A percentile compares a stretch with the other conserved stretches of the same genome.
Conservation (phyloP, 2,329 filamentous ascomycete genomes). For the Fusarium verticillioides region DNA sequence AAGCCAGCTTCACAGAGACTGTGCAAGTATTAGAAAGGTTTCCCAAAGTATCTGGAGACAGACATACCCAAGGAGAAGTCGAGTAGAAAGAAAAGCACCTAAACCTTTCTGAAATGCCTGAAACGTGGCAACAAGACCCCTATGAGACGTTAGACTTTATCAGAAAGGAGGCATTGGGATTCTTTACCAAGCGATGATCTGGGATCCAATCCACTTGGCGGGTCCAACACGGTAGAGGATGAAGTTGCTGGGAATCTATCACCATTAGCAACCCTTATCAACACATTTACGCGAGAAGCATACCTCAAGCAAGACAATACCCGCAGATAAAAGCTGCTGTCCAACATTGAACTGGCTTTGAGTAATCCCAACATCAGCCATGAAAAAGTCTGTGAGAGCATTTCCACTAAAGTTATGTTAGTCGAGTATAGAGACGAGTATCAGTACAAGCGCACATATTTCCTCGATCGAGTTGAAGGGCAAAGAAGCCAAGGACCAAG, state of each 20-base stretch:
- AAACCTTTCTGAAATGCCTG: constrained; percentile 51
- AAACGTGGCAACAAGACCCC: constrained; percentile 51
- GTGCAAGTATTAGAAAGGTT: neutral
- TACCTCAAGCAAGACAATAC: constrained; percentile 57
- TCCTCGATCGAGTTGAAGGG: constrained; percentile 54
- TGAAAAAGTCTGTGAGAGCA: constrained; percentile 58
- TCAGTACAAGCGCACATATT: constrained; percentile 47
- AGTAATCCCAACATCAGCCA: constrained; percentile 57
- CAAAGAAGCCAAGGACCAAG: constrained; percentile 59
- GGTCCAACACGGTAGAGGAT: constrained; percentile 59
- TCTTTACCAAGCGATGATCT: constrained; percentile 48
- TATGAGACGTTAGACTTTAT: constrained; percentile 2
- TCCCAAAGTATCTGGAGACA: accelerated
- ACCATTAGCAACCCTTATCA: neutral
- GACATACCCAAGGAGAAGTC: constrained; percentile 48
- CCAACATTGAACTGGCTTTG: constrained; percentile 62
- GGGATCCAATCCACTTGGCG: constrained; percentile 55
- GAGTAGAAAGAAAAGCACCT: constrained; percentile 50
- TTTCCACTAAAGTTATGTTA: constrained; percentile 45
- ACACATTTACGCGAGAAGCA: neutral
- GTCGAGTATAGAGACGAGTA: neutral
- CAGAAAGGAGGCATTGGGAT: too few species aligned
- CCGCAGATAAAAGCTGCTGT: constrained; percentile 57
- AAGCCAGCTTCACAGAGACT: constrained; percentile 49
- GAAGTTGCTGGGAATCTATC: constrained; percentile 56